A percentile compares a stretch with the other conserved stretches of the same genome.
Evolutionary conservation across 1,284 basidiomycete genomes (phyloP).

Genomic region (Cerrena zonata): DNA sequence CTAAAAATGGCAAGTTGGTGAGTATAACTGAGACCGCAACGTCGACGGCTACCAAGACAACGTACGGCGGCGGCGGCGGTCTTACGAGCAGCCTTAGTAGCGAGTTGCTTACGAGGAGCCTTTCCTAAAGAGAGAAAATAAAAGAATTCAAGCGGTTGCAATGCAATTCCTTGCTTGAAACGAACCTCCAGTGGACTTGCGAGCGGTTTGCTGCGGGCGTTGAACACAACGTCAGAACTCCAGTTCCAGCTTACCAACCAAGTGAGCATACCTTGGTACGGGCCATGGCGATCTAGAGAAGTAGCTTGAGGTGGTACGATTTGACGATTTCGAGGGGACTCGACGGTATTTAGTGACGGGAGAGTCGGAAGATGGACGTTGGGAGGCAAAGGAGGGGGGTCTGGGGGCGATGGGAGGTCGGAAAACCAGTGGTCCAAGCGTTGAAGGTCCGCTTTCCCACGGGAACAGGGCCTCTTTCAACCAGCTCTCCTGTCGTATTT

Average conservation of each 20-base stretch:
- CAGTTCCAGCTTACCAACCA: conserved; percentile 17
- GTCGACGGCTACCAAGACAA: conserved; percentile 9
- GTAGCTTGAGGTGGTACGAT: conserved; percentile 23
- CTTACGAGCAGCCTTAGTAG: conserved; percentile 86
- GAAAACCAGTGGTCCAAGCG: conserved; percentile 17
- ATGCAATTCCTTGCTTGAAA: neutral
- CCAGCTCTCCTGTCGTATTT: conserved; percentile 8
- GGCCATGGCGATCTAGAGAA: conserved; percentile 45
- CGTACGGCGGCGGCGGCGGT: conserved; percentile 61
- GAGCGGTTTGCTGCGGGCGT: conserved; percentile 65
- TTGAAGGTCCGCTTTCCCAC: conserved; percentile 31
- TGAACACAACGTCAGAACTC: conserved; percentile 20
- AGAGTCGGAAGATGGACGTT: conserved; percentile 13
- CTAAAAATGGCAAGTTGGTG: conserved; percentile 27
- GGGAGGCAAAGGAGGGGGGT: conserved; percentile 28
- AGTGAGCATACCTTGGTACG: conserved; percentile 59
- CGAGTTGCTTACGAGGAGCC: conserved; percentile 84
- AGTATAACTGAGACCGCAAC: no score
- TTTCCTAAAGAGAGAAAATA: conserved; percentile 46
- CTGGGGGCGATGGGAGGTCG: conserved; percentile 14
- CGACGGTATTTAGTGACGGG: conserved; percentile 4
- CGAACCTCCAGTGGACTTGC: conserved; percentile 78
- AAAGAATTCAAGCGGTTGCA: neutral
- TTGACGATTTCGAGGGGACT: conserved; percentile 16
- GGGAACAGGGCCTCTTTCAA: conserved; percentile 16